Base-by-base conservation (phyloP, 106 monocot species). In the Cymbidium sinense region DNA sequence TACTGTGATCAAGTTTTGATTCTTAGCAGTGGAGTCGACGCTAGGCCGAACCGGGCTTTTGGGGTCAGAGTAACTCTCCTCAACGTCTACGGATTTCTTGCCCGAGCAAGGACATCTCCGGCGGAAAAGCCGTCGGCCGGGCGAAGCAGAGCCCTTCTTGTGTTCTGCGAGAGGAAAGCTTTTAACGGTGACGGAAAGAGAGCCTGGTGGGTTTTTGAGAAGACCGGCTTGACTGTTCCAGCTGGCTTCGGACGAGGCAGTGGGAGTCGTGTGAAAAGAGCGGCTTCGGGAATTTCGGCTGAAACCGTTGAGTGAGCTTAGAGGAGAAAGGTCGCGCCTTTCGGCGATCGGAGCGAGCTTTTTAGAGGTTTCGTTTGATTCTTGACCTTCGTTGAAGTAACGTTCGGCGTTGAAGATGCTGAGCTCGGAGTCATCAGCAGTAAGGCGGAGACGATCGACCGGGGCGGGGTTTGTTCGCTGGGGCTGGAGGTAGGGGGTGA, bases 201-300 rank as follows among this genome's bases (percentile, higher is more conserved):
- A 79, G 8, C 87, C 78, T 3, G 69, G 51, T 0, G 75, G 88
- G 21, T 88, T 79, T 23, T 43, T 15, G 19, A 90, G 79, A 28
- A 93, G 86, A 18, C 86, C 90, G 0, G 84, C 77, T 74, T 50
- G 86, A 75, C 93, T 93, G 76, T 90, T 90, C 93, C 93, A 90
- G 75, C 93, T 94, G 12, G 87, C 87, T 78, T 91, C 89, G 9
- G 94, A 94, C 1, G 89, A 86, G 13, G 58, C 81, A 9, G 94
- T 84, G 27, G 81, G 72, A 7, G 84, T 75, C 15, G 77, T 80
- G 19, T 73, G 83, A 50, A 70, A 83, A 8, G 84, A 79, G n/a
- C 65, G 35, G 29, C 31, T 69, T 19, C 79, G 47, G 25, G 64
- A 30, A 15, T 52, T 44, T 33, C 85, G 13, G 21, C 36, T 34